These are phyloP conservation scores for Volvox africanus DNA, from an alignment of 139 green algal genomes.

Conservation along the genomic window DNA sequence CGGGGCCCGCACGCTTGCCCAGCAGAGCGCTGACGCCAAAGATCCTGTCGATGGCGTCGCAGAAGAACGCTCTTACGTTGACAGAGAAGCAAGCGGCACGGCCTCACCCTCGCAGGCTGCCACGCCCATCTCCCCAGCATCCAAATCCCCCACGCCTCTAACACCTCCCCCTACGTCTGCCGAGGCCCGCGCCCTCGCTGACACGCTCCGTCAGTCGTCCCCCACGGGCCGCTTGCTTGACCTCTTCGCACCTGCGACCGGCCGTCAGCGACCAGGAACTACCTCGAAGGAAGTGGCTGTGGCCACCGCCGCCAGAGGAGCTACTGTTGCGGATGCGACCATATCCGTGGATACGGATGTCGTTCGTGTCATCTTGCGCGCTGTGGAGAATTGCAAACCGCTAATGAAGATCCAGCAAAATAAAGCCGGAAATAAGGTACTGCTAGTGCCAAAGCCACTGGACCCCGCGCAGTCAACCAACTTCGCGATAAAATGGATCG, in stretches of 20 bases:
- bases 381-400: conserved; percentile 60
- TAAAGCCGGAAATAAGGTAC: conserved; percentile 32
- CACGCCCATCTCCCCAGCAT: not conserved
- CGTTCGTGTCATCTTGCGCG: conserved; percentile 30
- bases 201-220: conserved; percentile 20
- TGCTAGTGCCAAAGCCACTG: conserved; percentile 35
- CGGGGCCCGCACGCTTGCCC: not conserved
- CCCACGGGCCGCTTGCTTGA: conserved; percentile 30
- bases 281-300: no score
- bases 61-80: not conserved
- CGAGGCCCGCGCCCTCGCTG: not conserved
- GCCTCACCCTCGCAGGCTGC: not conserved
- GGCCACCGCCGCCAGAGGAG: not conserved
- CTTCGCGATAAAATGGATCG: conserved; percentile 57
- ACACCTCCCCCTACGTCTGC: not conserved
- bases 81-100: not conserved
- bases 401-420: conserved; percentile 50
- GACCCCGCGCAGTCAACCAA: not conserved
- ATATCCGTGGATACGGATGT: not conserved
- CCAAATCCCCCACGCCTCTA: not conserved
- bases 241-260: not conserved
- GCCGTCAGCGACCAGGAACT: not conserved
- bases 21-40: not conserved
- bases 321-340: not conserved
- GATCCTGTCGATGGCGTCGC: not conserved